Evolutionary conservation across 257 asterid species (phyloP), one percentile per base, ranked within the genome.

Genomic region (Solanum sejunctum): DNA sequence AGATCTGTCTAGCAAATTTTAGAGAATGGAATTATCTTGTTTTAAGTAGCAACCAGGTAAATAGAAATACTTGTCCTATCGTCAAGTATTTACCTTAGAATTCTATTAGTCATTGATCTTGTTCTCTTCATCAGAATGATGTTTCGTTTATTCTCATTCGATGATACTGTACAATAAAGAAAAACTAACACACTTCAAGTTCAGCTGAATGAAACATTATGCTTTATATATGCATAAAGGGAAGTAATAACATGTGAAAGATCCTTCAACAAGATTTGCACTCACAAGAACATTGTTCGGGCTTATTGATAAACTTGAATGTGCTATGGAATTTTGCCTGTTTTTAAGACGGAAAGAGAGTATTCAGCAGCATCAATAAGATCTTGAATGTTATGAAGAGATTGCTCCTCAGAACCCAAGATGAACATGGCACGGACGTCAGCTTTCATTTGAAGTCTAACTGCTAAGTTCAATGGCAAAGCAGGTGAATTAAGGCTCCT

Each of bases 301-400:
- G 32, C 82, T 77, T 77, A 77, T 51, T 51, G 82, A 77, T 36
- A 69, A 73, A 83, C 85, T 84, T 85, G 92, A 15, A 89, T 88
- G 73, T 85, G 84, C 84, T 92, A 93, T 47, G 99, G 98, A 28
- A 92, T 87, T 83, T 94, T 90, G 21, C 98, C 99, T 84, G 89
- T 95, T 23, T 81, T 86, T 39, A 95, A 84, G 32, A 87, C 75
- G n/a, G 97, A 93, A 55, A 94, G 92, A 23, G 99, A 92, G 81
- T 95, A 89, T 82, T 95, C 97, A 41, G 93, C 98, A 77, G 94
- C 91, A 87, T 87, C 97, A n/a, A 95, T 85, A 79, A 95, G 97
- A 71, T 95, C 98, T 88, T 92, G 89, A 80, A 95, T 94, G 92
- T 94, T 95, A 88, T 92, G 98, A 55, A 91, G 66, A 75, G 99